A percentile compares a stretch with the other conserved stretches of the same genome.
Conservation (phyloP, 352 stramenopile species). For the Pythium folliculosum region DNA sequence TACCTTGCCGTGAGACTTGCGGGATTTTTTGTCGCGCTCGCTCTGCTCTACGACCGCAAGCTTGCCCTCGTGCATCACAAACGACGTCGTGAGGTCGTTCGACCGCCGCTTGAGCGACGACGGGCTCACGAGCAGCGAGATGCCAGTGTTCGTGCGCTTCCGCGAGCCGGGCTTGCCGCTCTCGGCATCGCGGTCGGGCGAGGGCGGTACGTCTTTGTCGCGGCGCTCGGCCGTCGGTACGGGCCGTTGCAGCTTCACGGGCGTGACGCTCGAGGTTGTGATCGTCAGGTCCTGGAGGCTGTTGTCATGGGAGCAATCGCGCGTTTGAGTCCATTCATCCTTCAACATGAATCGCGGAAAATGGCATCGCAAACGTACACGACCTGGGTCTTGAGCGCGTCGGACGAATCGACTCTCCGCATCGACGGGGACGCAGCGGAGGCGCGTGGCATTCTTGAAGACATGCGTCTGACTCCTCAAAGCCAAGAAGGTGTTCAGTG, state of each 20-base stretch:
- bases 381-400: conserved; percentile 31
- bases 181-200: conserved; percentile 3
- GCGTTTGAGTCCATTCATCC: background rate
- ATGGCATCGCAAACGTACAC: conserved; percentile 16
- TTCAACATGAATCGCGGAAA: background rate
- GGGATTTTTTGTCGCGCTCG: conserved; percentile 20
- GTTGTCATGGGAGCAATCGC: background rate
- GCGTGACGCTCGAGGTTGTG: conserved; percentile 22
- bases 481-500: background rate
- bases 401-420: conserved; percentile 24
- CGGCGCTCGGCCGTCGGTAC: conserved; percentile 19
- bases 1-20: conserved; percentile 54
- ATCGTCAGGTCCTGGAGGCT: conserved; percentile 27
- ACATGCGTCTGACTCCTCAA: conserved; percentile 4
- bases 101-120: conserved; percentile 28
- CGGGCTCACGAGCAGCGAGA: conserved; percentile 23
- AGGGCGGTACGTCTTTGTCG: conserved; percentile 10
- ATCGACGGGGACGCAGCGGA: conserved; percentile 16
- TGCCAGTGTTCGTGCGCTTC: conserved; percentile 26
- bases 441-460: conserved; percentile 20
- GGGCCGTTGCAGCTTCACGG: conserved; percentile 25
- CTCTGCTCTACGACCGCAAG: conserved; percentile 54
- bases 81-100: conserved; percentile 8
- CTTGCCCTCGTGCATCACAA: conserved; percentile 49
- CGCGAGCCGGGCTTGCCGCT: conserved; percentile 16